Conservation (phyloP, 1,139 yeast species). For the Debaryomyces subglobosus region DNA sequence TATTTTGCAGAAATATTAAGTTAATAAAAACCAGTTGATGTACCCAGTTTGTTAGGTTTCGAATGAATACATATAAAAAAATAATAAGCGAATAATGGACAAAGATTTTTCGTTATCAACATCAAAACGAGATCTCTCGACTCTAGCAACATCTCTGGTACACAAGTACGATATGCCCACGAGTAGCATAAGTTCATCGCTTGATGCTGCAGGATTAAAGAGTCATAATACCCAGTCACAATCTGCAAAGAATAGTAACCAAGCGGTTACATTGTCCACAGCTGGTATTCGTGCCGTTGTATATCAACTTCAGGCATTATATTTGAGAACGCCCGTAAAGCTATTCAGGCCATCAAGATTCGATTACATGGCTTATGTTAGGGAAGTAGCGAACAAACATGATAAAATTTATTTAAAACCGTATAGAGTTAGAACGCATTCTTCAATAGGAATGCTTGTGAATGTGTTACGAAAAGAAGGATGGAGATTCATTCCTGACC, state of each 20-base stretch:
- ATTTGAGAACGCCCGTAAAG: conserved; percentile 82
- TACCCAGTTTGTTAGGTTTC: neutral
- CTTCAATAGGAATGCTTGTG: conserved; percentile 71
- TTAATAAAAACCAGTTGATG: neutral
- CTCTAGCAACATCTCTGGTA: conserved; percentile 4
- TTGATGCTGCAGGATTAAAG: neutral
- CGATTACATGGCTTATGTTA: conserved; percentile 73
- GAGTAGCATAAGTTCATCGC: neutral
- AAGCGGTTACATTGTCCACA: conserved; percentile 55
- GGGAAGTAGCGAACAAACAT: conserved; percentile 53
- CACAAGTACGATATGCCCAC: neutral
- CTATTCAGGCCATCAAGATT: conserved; percentile 88
- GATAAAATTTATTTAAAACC: conserved; percentile 58
- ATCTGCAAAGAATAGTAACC: conserved; percentile 27
- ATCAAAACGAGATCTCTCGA: neutral
- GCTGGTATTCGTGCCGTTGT: conserved; percentile 84
- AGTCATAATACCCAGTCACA: neutral
- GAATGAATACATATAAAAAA: conserved; percentile 1
- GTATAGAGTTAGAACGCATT: conserved; percentile 71
- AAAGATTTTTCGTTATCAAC: neutral
- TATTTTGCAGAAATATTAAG: neutral
- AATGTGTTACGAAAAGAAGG: conserved; percentile 78
- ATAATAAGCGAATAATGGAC: neutral
- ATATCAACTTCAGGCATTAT: conserved; percentile 78
- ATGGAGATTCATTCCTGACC: conserved; percentile 85